A percentile compares a stretch with the other conserved stretches of the same genome.
Evolutionary conservation across 2,329 filamentous ascomycete species (phyloP).

Genomic region (Lachnum nothofagi): DNA sequence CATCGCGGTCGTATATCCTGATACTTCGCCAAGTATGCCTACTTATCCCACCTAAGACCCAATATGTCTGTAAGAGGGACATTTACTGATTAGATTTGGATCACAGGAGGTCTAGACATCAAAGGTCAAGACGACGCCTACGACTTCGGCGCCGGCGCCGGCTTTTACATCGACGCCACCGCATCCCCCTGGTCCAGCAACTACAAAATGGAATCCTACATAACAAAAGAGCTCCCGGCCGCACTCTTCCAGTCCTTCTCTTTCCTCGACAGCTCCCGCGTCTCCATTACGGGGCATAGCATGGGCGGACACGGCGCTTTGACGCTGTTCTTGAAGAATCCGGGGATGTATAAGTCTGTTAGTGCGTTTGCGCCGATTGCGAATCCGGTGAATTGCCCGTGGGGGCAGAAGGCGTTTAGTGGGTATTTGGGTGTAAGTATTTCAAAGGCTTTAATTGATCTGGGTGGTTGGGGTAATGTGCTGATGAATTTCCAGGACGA

Average conservation of each 20-base stretch:
- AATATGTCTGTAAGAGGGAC: too few relatives aligned
- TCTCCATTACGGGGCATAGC: slow-evolving; percentile 87
- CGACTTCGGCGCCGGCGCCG: slow-evolving; percentile 88
- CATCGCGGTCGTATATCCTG: slow-evolving; percentile 90
- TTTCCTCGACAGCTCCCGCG: slow-evolving; percentile 62
- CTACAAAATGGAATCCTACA: slow-evolving; percentile 94
- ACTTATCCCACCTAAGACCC: not conserved
- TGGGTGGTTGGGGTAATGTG: too few relatives aligned
- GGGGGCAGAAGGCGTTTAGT: slow-evolving; percentile 91
- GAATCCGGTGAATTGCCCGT: slow-evolving; percentile 80
- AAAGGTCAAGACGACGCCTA: slow-evolving; percentile 80
- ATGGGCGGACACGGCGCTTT: slow-evolving; percentile 97
- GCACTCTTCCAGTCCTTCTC: slow-evolving; percentile 68
- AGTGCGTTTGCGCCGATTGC: slow-evolving; percentile 86
- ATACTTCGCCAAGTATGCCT: slow-evolving; percentile 77
- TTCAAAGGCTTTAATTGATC: too few relatives aligned
- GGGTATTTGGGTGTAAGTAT: slow-evolving; percentile 93
- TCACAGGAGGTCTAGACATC: slow-evolving; percentile 72
- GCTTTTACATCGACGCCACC: slow-evolving; percentile 90
- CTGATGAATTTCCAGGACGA: too few relatives aligned
- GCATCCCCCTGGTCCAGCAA: slow-evolving; percentile 65
- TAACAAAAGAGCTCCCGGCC: slow-evolving; percentile 79
- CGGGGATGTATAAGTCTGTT: slow-evolving; percentile 81
- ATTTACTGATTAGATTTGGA: too few relatives aligned
- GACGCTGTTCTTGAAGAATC: slow-evolving; percentile 86